Percentiles rank a stretch among this genome's conserved stretches.
Evolutionary conservation across 257 asterid species (phyloP).

Genomic region (Solanum tarijense): DNA sequence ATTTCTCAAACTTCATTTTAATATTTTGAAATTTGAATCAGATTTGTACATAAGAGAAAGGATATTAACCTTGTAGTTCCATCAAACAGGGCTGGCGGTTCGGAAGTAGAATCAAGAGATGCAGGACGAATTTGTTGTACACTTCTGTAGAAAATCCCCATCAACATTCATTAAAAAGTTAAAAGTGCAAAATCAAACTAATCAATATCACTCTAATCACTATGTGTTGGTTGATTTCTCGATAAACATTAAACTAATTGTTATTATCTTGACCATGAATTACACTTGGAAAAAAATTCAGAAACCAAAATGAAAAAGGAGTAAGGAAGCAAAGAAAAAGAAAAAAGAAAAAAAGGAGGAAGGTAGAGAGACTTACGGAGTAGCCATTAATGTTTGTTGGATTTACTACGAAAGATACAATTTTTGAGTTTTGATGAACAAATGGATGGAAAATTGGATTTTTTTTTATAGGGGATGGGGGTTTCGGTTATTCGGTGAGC

Average conservation of each 20-base stretch:
- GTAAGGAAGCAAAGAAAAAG: background rate
- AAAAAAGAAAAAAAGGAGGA: too few relatives aligned
- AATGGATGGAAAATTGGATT: background rate
- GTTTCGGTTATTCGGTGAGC: background rate
- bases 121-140: constrained; percentile 28
- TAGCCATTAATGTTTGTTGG: background rate
- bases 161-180: background rate
- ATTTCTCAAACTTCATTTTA: background rate
- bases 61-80: constrained; percentile 33
- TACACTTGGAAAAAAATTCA: background rate
- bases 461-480: too few relatives aligned
- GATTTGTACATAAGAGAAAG: background rate
- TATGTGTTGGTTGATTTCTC: background rate
- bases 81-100: constrained; percentile 31
- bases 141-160: background rate
- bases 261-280: background rate
- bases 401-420: background rate
- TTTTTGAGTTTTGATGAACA: background rate
- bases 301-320: background rate
- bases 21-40: background rate
- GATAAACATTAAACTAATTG: background rate
- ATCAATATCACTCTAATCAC: background rate
- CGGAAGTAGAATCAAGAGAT: constrained; percentile 23
- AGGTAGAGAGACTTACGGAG: background rate
- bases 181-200: background rate